A percentile compares a stretch with the other conserved stretches of the same genome.
Conservation (phyloP, 1,139 yeast species). For the Suhomyces bribrorum region DNA sequence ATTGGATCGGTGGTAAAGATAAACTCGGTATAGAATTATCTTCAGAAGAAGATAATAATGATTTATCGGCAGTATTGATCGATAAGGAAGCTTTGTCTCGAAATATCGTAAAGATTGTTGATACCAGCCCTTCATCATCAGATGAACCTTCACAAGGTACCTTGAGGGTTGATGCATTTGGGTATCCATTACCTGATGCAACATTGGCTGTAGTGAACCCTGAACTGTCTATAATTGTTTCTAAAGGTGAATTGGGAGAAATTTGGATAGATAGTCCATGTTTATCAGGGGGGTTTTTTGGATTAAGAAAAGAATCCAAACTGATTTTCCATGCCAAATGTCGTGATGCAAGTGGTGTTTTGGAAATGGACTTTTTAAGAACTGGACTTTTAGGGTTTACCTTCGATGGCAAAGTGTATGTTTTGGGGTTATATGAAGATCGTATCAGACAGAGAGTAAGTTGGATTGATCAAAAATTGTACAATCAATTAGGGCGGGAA, state of each 20-base stretch:
- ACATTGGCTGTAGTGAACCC: slow-evolving; percentile 93
- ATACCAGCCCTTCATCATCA: slow-evolving; percentile 58
- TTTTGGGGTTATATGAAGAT: slow-evolving; percentile 89
- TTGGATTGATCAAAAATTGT: slow-evolving; percentile 57
- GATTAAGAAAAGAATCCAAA: slow-evolving; percentile 64
- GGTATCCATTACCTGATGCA: slow-evolving; percentile 92
- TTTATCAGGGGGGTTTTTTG: slow-evolving; percentile 86
- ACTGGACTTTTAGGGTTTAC: slow-evolving; percentile 91
- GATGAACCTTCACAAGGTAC: slow-evolving; percentile 52
- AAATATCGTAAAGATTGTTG: slow-evolving; percentile 71
- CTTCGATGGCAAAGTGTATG: slow-evolving; percentile 81
- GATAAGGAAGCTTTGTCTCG: slow-evolving; percentile 81
- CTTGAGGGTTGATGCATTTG: slow-evolving; percentile 86
- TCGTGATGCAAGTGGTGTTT: slow-evolving; percentile 62
- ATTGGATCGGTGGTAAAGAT: slow-evolving; percentile 78
- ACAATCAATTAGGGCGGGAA: slow-evolving; percentile 33
- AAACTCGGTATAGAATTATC: slow-evolving; percentile 49
- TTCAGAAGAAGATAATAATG: slow-evolving; percentile 42
- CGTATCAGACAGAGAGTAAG: slow-evolving; percentile 76
- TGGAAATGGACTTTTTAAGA: slow-evolving; percentile 79
- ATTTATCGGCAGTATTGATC: slow-evolving; percentile 69
- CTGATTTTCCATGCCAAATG: slow-evolving; percentile 82
- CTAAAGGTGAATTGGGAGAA: slow-evolving; percentile 86
- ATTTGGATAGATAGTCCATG: slow-evolving; percentile 95
- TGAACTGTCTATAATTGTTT: slow-evolving; percentile 70